A percentile compares a stretch with the other conserved stretches of the same genome.
These are phyloP conservation scores for Mediolabrus comicus DNA, from an alignment of 108 stramenopile species.

Conservation along the genomic window DNA sequence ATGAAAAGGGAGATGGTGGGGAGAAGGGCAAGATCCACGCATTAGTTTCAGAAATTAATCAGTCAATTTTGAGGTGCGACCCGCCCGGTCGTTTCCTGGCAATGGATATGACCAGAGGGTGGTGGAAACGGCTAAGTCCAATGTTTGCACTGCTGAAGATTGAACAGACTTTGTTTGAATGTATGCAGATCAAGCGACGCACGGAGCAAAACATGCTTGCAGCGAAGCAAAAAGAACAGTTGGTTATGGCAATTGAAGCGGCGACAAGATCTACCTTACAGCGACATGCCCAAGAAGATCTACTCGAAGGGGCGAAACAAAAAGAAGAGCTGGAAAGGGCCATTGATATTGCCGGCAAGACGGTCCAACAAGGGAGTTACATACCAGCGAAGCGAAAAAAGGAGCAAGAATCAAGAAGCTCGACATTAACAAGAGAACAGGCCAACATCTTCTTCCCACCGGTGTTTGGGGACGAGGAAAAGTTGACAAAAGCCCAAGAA, in stretches of 20 bases:
- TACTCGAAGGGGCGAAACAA: background rate
- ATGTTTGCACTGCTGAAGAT: slow-evolving; percentile 26
- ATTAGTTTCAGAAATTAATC: slow-evolving; percentile 9
- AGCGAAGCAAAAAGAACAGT: background rate
- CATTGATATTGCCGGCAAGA: background rate
- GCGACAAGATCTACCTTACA: background rate
- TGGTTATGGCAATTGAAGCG: background rate
- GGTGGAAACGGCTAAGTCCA: slow-evolving; percentile 30
- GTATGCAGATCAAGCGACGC: slow-evolving; percentile 17
- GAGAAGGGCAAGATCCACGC: slow-evolving; percentile 13
- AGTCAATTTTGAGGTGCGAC: slow-evolving; percentile 21
- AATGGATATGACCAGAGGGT: slow-evolving; percentile 35
- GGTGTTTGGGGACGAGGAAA: background rate
- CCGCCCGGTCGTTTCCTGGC: slow-evolving; percentile 34
- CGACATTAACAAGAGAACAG: background rate
- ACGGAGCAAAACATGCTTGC: background rate
- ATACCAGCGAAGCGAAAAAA: background rate
- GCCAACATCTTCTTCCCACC: background rate
- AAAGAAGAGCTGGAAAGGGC: background rate
- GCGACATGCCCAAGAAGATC: background rate
- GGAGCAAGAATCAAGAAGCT: background rate
- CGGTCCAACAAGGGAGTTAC: background rate
- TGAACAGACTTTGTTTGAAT: slow-evolving; percentile 36
- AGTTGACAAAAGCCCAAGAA: background rate
- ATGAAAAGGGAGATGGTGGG: background rate